phyloP scores from a whole-genome alignment of 2,329 filamentous ascomycete species.

The Alternaria sp. region DNA sequence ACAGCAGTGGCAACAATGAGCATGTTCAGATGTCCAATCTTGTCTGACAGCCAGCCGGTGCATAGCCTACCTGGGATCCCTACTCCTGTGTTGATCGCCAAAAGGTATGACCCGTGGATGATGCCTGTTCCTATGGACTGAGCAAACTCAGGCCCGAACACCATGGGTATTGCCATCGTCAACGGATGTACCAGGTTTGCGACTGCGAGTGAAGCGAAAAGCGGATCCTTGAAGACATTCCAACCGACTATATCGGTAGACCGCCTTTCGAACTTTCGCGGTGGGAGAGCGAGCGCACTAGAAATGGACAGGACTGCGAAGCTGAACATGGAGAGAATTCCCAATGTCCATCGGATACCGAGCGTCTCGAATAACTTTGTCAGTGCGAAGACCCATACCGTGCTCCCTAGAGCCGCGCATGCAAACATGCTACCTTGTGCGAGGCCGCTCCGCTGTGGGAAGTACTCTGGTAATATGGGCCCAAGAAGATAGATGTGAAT shows the following conservation, averaged over 20 bases:
- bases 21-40: conserved; percentile 57
- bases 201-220: conserved; percentile 52
- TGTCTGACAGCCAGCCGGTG: conserved; percentile 56
- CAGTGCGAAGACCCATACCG: conserved; percentile 27
- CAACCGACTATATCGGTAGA: conserved; percentile 50
- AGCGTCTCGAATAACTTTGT: conserved; percentile 51
- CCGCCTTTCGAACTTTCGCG: conserved; percentile 47
- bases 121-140: conserved; percentile 53
- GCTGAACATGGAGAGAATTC: conserved; percentile 49
- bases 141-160: conserved; percentile 58
- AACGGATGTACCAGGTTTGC: conserved; percentile 50
- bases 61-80: conserved; percentile 55
- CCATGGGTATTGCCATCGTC: conserved; percentile 56
- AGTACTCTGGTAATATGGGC: conserved; percentile 58
- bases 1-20: conserved; percentile 47
- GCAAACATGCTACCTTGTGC: conserved; percentile 26
- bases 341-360: conserved; percentile 55
- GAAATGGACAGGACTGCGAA: conserved; percentile 49
- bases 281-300: conserved; percentile 44
- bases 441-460: conserved; percentile 53
- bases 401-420: conserved; percentile 24
- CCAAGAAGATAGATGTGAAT: conserved; percentile 55
- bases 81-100: conserved; percentile 56
- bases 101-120: conserved; percentile 51
- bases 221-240: conserved; percentile 46